A percentile compares a stretch with the other conserved stretches of the same genome.
phyloP scores from a whole-genome alignment of 2,329 filamentous ascomycete species.

The Tolypocladium tundrense region DNA sequence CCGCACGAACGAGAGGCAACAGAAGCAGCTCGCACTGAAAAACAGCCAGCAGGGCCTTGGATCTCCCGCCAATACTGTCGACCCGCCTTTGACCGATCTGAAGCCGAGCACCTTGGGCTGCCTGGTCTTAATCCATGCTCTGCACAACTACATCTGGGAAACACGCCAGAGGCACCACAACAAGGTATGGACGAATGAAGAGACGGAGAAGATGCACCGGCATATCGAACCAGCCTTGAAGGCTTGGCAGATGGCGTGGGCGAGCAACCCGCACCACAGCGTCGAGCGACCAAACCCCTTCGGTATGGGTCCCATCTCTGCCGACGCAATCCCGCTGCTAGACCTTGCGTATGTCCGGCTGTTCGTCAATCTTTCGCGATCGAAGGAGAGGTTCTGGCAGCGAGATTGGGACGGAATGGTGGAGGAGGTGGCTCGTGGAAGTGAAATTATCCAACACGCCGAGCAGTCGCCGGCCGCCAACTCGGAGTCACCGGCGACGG shows the following conservation, averaged over 20 bases:
- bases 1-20: slow-evolving; percentile 58
- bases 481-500: slow-evolving; percentile 25
- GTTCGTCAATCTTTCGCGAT: slow-evolving; percentile 84
- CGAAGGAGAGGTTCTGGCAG: slow-evolving; percentile 91
- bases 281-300: slow-evolving; percentile 78
- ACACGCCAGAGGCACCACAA: slow-evolving; percentile 83
- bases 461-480: slow-evolving; percentile 49
- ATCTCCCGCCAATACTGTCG: slow-evolving; percentile 11
- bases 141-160: slow-evolving; percentile 99
- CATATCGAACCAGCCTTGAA: slow-evolving; percentile 90
- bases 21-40: slow-evolving; percentile 37
- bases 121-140: slow-evolving; percentile 80
- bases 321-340: slow-evolving; percentile 81
- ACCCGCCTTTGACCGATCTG: slow-evolving; percentile 51
- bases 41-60: slow-evolving; percentile 2
- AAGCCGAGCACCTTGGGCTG: slow-evolving; percentile 87
- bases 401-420: slow-evolving; percentile 88
- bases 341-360: slow-evolving; percentile 87
- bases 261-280: slow-evolving; percentile 73
- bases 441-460: slow-evolving; percentile 64
- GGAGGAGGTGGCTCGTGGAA: slow-evolving; percentile 70
- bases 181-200: slow-evolving; percentile 79
- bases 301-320: slow-evolving; percentile 70
- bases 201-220: slow-evolving; percentile 91
- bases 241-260: slow-evolving; percentile 91